Conservation (phyloP, 2,329 filamentous ascomycete species). For the Trichoderma guizhouense region DNA sequence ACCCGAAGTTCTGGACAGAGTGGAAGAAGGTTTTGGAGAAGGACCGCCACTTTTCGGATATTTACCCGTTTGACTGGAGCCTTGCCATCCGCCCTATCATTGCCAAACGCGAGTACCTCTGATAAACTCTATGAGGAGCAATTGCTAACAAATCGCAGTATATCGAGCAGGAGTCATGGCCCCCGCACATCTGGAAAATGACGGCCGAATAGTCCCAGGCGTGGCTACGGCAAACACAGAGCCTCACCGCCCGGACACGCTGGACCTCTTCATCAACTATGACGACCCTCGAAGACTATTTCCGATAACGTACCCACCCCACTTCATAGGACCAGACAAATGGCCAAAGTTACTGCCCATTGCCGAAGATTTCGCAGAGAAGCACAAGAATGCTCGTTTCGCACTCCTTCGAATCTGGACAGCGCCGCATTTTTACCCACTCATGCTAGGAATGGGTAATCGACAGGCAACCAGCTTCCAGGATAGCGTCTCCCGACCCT, state of each 20-base stretch:
- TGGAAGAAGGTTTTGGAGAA: slow-evolving; percentile 23
- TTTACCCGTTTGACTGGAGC: slow-evolving; percentile 30
- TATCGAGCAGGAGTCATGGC: slow-evolving; percentile 27
- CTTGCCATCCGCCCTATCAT: slow-evolving; percentile 27
- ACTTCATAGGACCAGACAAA: slow-evolving; percentile 19
- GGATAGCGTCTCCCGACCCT: slow-evolving; percentile 26
- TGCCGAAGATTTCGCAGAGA: slow-evolving; percentile 20
- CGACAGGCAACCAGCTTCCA: slow-evolving; percentile 25
- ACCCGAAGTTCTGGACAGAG: slow-evolving; percentile 24
- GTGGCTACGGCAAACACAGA: slow-evolving; percentile 25
- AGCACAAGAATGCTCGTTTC: slow-evolving; percentile 24
- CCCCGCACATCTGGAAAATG: slow-evolving; percentile 24
- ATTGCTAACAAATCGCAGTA: slow-evolving; percentile 23
- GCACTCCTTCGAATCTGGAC: slow-evolving; percentile 29
- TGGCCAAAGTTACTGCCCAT: slow-evolving; percentile 25
- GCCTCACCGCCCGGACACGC: slow-evolving; percentile 26
- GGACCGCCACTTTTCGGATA: slow-evolving; percentile 21
- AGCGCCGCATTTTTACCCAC: slow-evolving; percentile 29
- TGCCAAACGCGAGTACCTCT: slow-evolving; percentile 21
- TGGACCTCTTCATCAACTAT: slow-evolving; percentile 30
- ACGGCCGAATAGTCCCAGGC: slow-evolving; percentile 22
- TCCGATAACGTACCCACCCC: slow-evolving; percentile 12
- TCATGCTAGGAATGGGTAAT: slow-evolving; percentile 26
- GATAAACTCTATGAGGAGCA: neutral
- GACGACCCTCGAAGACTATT: slow-evolving; percentile 24